Evolutionary conservation across 202 grass and related monocot genomes (phyloP).

Genomic region (Elaeis oleifera): DNA sequence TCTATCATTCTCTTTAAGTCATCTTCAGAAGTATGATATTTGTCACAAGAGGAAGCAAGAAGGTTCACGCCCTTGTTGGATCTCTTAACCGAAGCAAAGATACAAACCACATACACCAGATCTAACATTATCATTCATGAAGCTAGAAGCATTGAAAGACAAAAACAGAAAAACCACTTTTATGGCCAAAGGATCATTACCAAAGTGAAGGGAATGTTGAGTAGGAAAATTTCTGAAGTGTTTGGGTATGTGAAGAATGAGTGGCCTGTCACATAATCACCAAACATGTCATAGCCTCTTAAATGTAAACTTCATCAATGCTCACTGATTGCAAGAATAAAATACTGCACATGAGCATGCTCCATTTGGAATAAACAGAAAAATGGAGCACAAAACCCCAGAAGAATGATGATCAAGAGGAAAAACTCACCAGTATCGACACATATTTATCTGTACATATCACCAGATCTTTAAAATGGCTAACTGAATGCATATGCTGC

Average conservation of each 20-base stretch:
- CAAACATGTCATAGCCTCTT: constrained; percentile 4
- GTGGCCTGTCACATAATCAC: constrained; percentile 50
- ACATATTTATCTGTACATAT: constrained; percentile 24
- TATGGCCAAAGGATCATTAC: constrained; percentile 34
- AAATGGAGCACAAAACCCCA: too few relatives aligned
- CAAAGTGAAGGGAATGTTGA: constrained; percentile 59
- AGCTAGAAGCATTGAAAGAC: constrained; percentile 4
- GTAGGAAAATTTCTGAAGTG: constrained; percentile 64
- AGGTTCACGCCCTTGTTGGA: constrained; percentile 60
- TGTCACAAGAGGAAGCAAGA: constrained; percentile 66
- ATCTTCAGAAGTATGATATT: constrained; percentile 81
- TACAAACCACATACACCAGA: constrained; percentile 23
- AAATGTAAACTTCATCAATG: constrained; percentile 4
- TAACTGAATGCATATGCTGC: constrained; percentile 49
- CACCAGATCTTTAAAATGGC: constrained; percentile 54
- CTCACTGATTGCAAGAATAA: too few relatives aligned
- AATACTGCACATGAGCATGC: too few relatives aligned
- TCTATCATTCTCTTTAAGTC: constrained; percentile 59
- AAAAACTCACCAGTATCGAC: constrained; percentile 61
- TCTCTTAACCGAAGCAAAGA: constrained; percentile 58
- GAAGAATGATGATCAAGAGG: not conserved
- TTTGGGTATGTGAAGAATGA: constrained; percentile 69
- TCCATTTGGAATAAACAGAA: too few relatives aligned
- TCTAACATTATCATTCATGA: not conserved
- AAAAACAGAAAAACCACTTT: not conserved